Percentiles rank a stretch among this genome's conserved stretches.
Conservation (phyloP, 768 basidiomycete species). For the Polyporus arcularius region DNA sequence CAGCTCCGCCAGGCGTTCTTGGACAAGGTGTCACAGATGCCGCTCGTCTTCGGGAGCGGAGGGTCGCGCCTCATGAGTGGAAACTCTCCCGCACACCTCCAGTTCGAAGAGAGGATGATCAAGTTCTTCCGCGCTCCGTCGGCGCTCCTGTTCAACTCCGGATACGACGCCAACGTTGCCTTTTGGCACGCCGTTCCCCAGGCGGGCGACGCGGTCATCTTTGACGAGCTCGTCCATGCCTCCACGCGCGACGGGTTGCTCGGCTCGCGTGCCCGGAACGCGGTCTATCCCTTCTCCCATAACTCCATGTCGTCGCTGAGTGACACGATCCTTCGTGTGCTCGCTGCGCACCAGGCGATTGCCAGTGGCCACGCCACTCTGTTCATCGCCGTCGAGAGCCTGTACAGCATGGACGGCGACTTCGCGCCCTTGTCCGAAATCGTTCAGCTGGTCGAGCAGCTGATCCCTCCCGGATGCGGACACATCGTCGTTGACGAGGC, state of each 20-base stretch:
- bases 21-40: slow-evolving; percentile 21
- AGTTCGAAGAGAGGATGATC: slow-evolving; percentile 43
- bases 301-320: slow-evolving; percentile 41
- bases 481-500: slow-evolving; percentile 58
- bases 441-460: slow-evolving; percentile 37
- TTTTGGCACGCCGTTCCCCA: slow-evolving; percentile 49
- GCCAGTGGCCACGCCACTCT: slow-evolving; percentile 31
- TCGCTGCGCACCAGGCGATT: slow-evolving; percentile 22
- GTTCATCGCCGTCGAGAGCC: slow-evolving; percentile 52
- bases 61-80: slow-evolving; percentile 50
- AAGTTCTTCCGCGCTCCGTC: slow-evolving; percentile 40
- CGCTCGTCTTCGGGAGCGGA: slow-evolving; percentile 44
- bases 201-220: slow-evolving; percentile 47
- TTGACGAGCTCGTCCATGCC: slow-evolving; percentile 55
- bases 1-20: slow-evolving; percentile 37
- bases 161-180: slow-evolving; percentile 54
- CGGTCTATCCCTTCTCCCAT: slow-evolving; percentile 41
- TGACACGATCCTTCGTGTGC: slow-evolving; percentile 30
- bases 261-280: slow-evolving; percentile 32
- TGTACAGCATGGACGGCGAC: slow-evolving; percentile 65
- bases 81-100: slow-evolving; percentile 41
- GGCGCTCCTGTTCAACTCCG: slow-evolving; percentile 53
- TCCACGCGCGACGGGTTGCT: slow-evolving; percentile 54
- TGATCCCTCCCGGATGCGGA: slow-evolving; percentile 36
- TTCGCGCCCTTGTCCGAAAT: slow-evolving; percentile 47